Conservation (phyloP, 352 stramenopile genomes). For the Pythium rishiriense region DNA sequence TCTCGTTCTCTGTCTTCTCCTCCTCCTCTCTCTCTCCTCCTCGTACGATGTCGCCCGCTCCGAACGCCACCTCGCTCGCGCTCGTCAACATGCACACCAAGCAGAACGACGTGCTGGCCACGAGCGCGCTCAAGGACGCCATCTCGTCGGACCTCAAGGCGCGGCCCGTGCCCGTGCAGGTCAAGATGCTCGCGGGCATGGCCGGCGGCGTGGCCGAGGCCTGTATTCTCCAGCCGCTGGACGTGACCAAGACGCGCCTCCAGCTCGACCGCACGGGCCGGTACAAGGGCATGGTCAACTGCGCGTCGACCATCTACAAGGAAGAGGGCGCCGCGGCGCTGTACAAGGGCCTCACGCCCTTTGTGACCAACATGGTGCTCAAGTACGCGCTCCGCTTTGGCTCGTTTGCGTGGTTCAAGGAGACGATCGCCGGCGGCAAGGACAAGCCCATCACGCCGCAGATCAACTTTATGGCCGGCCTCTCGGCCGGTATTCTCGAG, state of each 20-base stretch:
- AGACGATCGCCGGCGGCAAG: conserved; percentile 72
- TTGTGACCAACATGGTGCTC: conserved; percentile 89
- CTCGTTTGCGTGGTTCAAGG: conserved; percentile 86
- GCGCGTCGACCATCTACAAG: conserved; percentile 75
- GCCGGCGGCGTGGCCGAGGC: conserved; percentile 83
- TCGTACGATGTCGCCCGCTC: conserved; percentile 9
- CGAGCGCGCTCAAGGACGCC: conserved; percentile 74
- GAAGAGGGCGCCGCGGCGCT: conserved; percentile 71
- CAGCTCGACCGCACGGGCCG: conserved; percentile 74
- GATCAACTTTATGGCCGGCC: conserved; percentile 89
- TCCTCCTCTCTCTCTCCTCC: conserved; percentile 1
- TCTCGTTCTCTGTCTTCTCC: no score
- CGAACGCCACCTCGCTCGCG: conserved; percentile 26
- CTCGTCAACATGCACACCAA: conserved; percentile 32
- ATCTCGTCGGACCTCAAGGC: conserved; percentile 75
- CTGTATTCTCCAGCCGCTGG: conserved; percentile 78
- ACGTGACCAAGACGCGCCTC: conserved; percentile 87
- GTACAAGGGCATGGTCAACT: conserved; percentile 88
- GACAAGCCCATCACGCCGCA: conserved; percentile 66
- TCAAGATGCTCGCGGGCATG: conserved; percentile 89
- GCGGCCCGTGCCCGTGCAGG: conserved; percentile 62
- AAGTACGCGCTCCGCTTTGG: conserved; percentile 90
- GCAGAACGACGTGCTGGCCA: conserved; percentile 47
- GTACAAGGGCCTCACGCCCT: conserved; percentile 86
- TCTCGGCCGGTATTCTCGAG: conserved; percentile 94